Base-by-base conservation (phyloP, 768 basidiomycete genomes). In the Cyathus striatus region DNA sequence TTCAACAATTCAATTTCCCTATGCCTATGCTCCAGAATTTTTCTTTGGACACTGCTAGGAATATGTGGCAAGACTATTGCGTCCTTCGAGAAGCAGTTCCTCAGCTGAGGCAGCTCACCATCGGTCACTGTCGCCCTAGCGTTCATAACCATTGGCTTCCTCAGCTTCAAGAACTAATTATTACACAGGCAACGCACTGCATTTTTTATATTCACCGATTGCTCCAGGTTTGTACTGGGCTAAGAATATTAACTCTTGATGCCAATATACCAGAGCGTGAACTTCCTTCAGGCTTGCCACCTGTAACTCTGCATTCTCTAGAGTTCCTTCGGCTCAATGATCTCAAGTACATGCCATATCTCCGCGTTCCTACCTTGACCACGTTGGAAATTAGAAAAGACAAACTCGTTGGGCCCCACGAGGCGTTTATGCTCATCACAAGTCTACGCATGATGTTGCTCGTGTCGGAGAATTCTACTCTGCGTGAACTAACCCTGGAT, bases 1-100 rank as follows among this genome's bases (percentile, higher is more conserved):
- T 48, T 5, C 42, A 48, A 13, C 47, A 44, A 14, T 48, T 48
- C 38, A 48, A 43, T 42, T 48, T 48, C 17, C 32, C 38, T n/a
- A 48, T 44, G 43, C 37, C 43, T 12, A 42, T 27, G 14, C 40
- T 47, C 21, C 38, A 30, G 16, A 37, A 10, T 10, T 47, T 47
- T 23, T 38, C 40, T 20, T 26, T 47, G 41, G 46, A 42, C 16
- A 48, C 47, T 14, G 40, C 47, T 14, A 40, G 39, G 26, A 33
- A 43, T 23, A 14, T 44, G 14, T 48, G 47, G 39, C 43, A 38
- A 25, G 47, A 48, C 30, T 41, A 48, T 16, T 37, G 24, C 22
- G 36, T 43, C 14, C 46, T 47, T 4, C 30, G 33, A 7, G 41
- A 37, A 16, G 26, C 21, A 5, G 41, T 47, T 22, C 26, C 46